Base-by-base conservation (phyloP, 139 green algal species). In the Tetratostichococcus sp. region DNA sequence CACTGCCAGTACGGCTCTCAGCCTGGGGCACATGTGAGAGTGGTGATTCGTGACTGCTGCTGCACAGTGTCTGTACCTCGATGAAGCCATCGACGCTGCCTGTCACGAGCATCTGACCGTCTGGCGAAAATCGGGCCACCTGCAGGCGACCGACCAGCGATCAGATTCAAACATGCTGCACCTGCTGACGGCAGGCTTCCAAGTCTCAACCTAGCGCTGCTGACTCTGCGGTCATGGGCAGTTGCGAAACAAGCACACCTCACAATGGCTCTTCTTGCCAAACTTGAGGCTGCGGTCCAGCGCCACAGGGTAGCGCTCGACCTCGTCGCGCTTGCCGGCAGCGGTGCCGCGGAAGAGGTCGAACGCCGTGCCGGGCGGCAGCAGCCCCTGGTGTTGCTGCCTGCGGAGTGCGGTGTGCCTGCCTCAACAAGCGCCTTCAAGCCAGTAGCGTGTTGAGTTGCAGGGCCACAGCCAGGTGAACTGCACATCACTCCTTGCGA, bases 1-100 rank as follows among this genome's bases (percentile, higher is more conserved):
- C 4, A 42, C 30, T n/a, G n/a, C n/a, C n/a, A n/a, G n/a, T n/a
- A n/a, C n/a, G n/a, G n/a, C n/a, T n/a, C n/a, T n/a, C n/a, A n/a
- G n/a, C n/a, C n/a, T n/a, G n/a, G n/a, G n/a, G n/a, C 33, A 71
- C 34, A 34, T n/a, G 4, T 59, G 21, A 75, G 16, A 42, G 5
- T n/a, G n/a, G n/a, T n/a, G n/a, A n/a, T n/a, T 3, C 23, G 50
- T 25, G 50, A 62, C 2, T 62, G 17, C 4, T 25, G 50, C 14
- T 16, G 4, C 43, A 30, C 50, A 50, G 39, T 17, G 19, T 14
- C 25, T 74, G 1, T 69, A 94, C 89, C 89, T 98, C 95, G 35
- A 99, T 94, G 84, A 98, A 98, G 1, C 95, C 95, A 71, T 99
- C 95, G 65, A 92, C 89, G 68, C 88, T 96, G 71, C 95, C 96